These are phyloP conservation scores for Pleurotus tuoliensis DNA, from an alignment of 768 basidiomycete species.

Conservation along the genomic window DNA sequence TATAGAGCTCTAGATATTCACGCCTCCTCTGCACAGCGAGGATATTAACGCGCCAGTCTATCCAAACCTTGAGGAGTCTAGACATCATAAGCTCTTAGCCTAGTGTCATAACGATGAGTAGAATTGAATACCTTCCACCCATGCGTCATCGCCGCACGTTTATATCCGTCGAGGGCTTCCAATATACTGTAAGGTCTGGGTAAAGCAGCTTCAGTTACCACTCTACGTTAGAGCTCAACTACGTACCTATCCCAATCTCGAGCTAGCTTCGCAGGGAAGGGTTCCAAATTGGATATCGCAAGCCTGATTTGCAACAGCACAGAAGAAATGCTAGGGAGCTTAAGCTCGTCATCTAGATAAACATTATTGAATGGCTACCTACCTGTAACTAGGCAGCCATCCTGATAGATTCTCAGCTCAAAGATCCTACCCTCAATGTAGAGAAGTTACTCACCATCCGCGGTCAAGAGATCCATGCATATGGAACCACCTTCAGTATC, in stretches of 20 bases:
- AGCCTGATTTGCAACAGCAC: slow-evolving; percentile 64
- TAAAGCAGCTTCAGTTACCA: not conserved
- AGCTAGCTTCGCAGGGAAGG: slow-evolving; percentile 56
- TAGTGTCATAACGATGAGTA: not conserved
- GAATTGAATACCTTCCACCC: slow-evolving; percentile 51
- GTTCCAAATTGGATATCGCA: slow-evolving; percentile 65
- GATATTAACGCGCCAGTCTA: not conserved
- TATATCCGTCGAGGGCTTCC: slow-evolving; percentile 62
- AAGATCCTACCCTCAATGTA: not conserved
- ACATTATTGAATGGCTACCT: not conserved
- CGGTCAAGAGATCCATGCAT: slow-evolving; percentile 69
- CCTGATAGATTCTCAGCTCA: slow-evolving; percentile 25
- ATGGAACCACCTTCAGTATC: slow-evolving; percentile 55
- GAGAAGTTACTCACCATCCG: slow-evolving; percentile 41
- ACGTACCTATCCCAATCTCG: slow-evolving; percentile 44
- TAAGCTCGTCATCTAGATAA: not conserved
- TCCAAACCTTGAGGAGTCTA: not conserved
- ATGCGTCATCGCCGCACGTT: slow-evolving; percentile 61
- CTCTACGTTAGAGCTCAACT: not conserved
- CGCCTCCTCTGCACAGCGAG: not conserved
- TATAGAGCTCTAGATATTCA: not conserved
- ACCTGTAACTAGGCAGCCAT: slow-evolving; percentile 70
- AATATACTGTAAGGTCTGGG: slow-evolving; percentile 42
- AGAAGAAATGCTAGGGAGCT: slow-evolving; percentile 35
- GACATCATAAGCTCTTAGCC: not conserved